Evolutionary conservation across 2,329 filamentous ascomycete genomes (phyloP).

Genomic region (Claviceps monticola): DNA sequence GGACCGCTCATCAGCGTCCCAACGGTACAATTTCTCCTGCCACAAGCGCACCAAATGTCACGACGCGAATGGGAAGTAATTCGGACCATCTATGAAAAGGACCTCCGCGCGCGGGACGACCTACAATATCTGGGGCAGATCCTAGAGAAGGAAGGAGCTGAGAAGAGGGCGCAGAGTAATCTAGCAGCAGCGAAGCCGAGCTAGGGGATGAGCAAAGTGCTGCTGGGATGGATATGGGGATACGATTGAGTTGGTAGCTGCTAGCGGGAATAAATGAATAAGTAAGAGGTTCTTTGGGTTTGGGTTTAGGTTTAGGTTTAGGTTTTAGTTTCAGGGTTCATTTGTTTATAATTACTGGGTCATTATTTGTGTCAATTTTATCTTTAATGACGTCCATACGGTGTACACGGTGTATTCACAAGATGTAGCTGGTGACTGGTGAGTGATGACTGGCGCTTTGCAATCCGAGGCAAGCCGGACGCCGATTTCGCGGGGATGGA

Average conservation of each 20-base stretch:
- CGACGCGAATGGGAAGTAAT: constrained; percentile 64
- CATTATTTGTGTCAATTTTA: no score
- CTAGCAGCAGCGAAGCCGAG: constrained; percentile 2
- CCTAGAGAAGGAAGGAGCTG: constrained; percentile 33
- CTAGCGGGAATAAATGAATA: no score
- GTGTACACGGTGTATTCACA: no score
- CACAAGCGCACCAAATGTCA: constrained; percentile 54
- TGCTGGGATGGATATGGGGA: neutral
- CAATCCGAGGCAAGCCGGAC: no score
- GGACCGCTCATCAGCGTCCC: constrained; percentile 48
- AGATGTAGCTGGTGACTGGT: no score
- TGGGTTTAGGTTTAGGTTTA: no score
- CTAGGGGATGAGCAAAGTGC: neutral
- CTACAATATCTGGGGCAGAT: constrained; percentile 40
- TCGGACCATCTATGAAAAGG: constrained; percentile 49
- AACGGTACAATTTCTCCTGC: constrained; percentile 55
- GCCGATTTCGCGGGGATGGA: no score
- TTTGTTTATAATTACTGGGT: no score
- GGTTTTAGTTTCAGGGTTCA: no score
- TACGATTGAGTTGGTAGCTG: neutral
- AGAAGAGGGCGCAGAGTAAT: constrained; percentile 8
- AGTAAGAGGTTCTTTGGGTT: no score
- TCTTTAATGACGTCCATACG: no score
- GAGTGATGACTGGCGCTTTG: no score
- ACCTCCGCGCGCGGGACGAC: constrained; percentile 52